Conservation (phyloP, 2,329 filamentous ascomycete species). For the Pseudogymnoascus sp. region DNA sequence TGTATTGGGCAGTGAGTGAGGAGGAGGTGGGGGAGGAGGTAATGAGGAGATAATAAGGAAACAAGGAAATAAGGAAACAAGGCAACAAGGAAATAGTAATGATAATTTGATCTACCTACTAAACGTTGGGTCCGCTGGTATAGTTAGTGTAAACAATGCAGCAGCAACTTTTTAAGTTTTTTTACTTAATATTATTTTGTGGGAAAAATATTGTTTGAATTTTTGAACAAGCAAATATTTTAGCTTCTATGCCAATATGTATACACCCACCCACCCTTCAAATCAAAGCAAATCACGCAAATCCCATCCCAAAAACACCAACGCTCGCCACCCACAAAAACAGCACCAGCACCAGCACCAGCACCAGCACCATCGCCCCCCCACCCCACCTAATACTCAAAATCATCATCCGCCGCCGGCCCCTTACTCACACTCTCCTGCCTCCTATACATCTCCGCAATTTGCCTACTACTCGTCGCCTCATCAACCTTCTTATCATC, state of each 20-base stretch:
- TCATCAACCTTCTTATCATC: constrained; percentile 95
- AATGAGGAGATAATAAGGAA: background rate
- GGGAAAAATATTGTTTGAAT: background rate
- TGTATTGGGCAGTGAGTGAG: too few relatives aligned
- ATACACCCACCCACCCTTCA: background rate
- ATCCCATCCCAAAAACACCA: background rate
- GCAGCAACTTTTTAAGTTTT: background rate
- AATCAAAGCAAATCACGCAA: background rate
- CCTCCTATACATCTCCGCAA: constrained; percentile 94
- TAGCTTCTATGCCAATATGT: background rate
- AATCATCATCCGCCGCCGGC: constrained; percentile 87
- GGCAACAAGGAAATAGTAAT: background rate
- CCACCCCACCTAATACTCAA: constrained; percentile 66
- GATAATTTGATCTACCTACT: background rate
- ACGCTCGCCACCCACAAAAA: background rate
- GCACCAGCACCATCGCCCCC: too few relatives aligned
- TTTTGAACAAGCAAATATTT: background rate
- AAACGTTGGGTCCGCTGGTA: background rate
- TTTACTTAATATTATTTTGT: background rate
- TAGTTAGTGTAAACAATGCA: background rate
- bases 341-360: background rate
- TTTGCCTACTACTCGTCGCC: constrained; percentile 74
- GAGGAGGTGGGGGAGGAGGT: too few relatives aligned
- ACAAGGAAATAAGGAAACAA: background rate
- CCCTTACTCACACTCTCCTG: constrained; percentile 87